Conservation (phyloP, 495 filamentous ascomycete species). For the Acidomyces sp. region DNA sequence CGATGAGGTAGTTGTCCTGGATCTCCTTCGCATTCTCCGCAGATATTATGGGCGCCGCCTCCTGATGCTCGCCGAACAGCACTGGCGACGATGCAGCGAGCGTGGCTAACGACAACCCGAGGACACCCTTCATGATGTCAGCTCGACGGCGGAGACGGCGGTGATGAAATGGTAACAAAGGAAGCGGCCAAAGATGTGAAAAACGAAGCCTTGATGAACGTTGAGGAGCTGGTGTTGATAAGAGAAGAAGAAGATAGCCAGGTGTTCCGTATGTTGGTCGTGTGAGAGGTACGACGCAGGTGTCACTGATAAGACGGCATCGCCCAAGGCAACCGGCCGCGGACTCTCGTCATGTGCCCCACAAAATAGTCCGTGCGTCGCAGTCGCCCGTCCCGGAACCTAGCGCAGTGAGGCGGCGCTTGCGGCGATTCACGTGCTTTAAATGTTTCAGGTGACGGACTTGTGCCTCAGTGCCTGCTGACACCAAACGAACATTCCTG, state of each 20-base stretch:
- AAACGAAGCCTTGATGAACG: not conserved
- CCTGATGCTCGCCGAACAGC: constrained; percentile 63
- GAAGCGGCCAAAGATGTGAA: not conserved
- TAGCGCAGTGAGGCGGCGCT: too few species aligned
- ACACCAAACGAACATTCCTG: too few species aligned
- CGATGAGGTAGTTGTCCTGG: constrained; percentile 89
- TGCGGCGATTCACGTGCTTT: too few species aligned
- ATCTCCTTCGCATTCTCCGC: constrained; percentile 61
- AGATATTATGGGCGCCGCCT: constrained; percentile 77
- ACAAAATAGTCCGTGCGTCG: too few species aligned
- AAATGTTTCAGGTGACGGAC: too few species aligned
- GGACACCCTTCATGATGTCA: constrained; percentile 58
- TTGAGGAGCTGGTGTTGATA: not conserved
- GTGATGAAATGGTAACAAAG: not conserved
- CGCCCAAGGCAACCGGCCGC: too few species aligned
- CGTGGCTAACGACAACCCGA: constrained; percentile 51
- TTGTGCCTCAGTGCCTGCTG: too few species aligned
- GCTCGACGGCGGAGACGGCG: not conserved
- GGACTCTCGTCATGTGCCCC: too few species aligned
- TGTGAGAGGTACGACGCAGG: not conserved
- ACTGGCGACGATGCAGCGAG: constrained; percentile 64
- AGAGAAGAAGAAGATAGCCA: not conserved
- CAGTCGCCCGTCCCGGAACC: too few species aligned
- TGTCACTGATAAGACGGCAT: not conserved
- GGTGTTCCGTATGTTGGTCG: not conserved